Evolutionary conservation across 2,329 filamentous ascomycete species (phyloP), one percentile per base, ranked within the genome.

Genomic region (Aspergillus latus): DNA sequence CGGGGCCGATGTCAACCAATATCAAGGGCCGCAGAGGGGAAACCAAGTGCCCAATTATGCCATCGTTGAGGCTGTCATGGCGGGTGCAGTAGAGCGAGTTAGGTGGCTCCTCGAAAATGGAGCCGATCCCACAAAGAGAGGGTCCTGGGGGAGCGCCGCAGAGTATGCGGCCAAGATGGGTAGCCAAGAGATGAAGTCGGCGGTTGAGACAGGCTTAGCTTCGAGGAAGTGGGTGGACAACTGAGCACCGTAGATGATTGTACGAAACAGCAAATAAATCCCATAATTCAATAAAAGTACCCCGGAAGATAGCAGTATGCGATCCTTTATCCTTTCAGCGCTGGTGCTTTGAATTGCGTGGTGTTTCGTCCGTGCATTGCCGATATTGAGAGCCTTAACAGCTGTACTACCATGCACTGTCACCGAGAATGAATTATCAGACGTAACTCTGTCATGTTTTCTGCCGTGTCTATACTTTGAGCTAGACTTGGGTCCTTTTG

Each of bases 1-100:
- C 13, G 65, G 67, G 0, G 67, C 62, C 30, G 63, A 68, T 56
- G 58, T 69, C 7, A 69, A 69, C 45, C 61, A 61, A 36, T 48
- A 32, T 47, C 59, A 66, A 29, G 57, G 55, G 50, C 57, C 62
- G n/a, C 53, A 52, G 37, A 50, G 8, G n/a, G 52, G 52, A n/a
- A 54, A 64, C 36, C 54, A 66, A 32, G 60, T 62, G 15, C 54
- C 63, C 4, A 39, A 30, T 7, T 57, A 53, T 50, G 44, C 55
- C 4, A 49, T 53, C 28, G 28, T 52, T 11, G 13, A 57, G 15
- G 54, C 54, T 37, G 30, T 49, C 4, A 29, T 34, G 44, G 54
- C 39, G 7, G 54, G 54, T 4, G 43, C 34, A 36, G 36, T 47
- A 42, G 28, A 56, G 11, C 40, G 54, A 26, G 48, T 51, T 11